A percentile compares a stretch with the other conserved stretches of the same genome.
Conservation (phyloP, 306 rosid genomes). For the Acmispon strigosus region DNA sequence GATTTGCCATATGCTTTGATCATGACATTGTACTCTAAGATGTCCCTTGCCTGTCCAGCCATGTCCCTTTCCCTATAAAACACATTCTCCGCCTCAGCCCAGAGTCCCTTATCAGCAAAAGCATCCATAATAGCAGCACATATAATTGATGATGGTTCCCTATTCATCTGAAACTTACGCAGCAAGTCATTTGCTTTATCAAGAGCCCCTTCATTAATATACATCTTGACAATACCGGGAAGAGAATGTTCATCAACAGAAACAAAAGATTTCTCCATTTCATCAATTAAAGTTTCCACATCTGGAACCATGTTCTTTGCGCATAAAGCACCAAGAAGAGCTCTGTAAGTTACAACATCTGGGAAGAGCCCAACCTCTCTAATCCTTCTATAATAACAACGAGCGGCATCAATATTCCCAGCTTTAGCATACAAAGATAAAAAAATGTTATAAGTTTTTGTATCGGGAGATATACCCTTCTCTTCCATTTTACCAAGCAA, state of each 20-base stretch:
- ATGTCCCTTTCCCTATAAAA: conserved; percentile 48
- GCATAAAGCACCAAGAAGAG: conserved; percentile 59
- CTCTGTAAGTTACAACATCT: conserved; percentile 61
- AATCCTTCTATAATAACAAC: conserved; percentile 53
- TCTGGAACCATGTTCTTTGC: conserved; percentile 54
- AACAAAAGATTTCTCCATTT: conserved; percentile 52
- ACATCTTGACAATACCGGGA: conserved; percentile 71
- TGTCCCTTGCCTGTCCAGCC: conserved; percentile 41
- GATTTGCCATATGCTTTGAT: conserved; percentile 83
- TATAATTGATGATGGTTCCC: conserved; percentile 41
- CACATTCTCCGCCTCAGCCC: conserved; percentile 67
- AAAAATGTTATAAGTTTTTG: conserved; percentile 72
- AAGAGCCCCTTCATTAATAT: conserved; percentile 49
- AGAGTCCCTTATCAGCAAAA: conserved; percentile 77
- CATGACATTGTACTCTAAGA: conserved; percentile 76
- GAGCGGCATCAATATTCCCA: conserved; percentile 60
- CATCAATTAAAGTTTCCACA: conserved; percentile 58
- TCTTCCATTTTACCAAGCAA: conserved; percentile 85
- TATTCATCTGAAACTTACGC: conserved; percentile 37
- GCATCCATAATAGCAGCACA: conserved; percentile 65
- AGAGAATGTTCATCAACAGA: conserved; percentile 55
- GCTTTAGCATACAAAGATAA: conserved; percentile 68
- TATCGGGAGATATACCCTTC: conserved; percentile 63
- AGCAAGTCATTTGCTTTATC: conserved; percentile 45
- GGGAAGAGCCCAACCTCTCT: conserved; percentile 74